Evolutionary conservation across 345 rosid species (phyloP), one percentile per base, ranked within the genome.

Genomic region (Brassica nigra): DNA sequence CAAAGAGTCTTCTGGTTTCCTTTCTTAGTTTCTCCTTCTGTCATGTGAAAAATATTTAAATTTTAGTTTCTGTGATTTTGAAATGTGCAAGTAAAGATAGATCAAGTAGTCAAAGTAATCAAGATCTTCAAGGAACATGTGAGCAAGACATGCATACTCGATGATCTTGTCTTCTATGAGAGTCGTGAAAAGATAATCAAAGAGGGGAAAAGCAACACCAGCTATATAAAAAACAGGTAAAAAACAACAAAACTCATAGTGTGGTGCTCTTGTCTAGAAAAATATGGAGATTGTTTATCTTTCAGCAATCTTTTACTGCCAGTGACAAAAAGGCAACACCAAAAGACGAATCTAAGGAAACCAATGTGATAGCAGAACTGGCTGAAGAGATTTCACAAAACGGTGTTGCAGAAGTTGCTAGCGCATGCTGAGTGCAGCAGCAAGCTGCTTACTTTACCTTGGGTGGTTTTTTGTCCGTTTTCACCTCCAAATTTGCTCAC

Each of bases 51-150:
- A 15, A 15, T 5, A 0, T 2, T 23, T 44, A 16, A 54, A 54
- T 6, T 16, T 23, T 39, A 9, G 59, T 20, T 28, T 59, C 1
- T 47, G 36, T 5, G 59, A 16, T 36, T 36, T 23, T 23, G 27
- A 23, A 5, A 34, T 2, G 8, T 76, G 66, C 81, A 89, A 89
- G 92, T 87, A 20, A 85, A 84, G 58, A 68, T 86, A 14, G 88
- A 88, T 74, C 86, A 88, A 76, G 91, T 88, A 12, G 52, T 62
- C 63, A 76, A 88, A 76, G 80, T 89, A 31, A 33, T 89, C 67
- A 85, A 87, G 76, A 75, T 86, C 62, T 89, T 88, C 54, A 23
- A 23, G 27, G 27, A 23, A 23, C 27, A 23, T 23, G 27, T 23
- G 27, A 23, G 27, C 27, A 23, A 23, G 27, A 23, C 27, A 23